Percentiles rank a stretch among this genome's conserved stretches.
Evolutionary conservation across 148 eudicot species (phyloP).

Genomic region (Vaccinium vitisidaea): DNA sequence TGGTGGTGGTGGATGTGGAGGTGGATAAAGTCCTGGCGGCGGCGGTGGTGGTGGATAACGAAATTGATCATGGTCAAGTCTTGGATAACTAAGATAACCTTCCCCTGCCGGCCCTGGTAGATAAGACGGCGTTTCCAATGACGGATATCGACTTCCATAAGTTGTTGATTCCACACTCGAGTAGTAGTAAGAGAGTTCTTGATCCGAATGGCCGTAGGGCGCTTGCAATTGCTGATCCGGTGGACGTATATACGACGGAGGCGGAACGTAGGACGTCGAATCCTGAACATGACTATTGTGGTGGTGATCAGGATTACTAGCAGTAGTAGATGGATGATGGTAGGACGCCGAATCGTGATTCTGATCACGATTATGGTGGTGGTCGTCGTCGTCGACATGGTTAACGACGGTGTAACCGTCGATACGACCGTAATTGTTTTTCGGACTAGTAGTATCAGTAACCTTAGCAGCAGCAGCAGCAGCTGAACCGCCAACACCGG

Average conservation of each 20-base stretch:
- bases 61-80: not conserved
- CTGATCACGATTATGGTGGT: not conserved
- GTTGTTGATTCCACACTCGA: not conserved
- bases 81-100: not conserved
- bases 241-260: not conserved
- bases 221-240: not conserved
- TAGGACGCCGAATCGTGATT: not conserved
- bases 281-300: not conserved
- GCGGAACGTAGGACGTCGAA: not conserved
- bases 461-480: too few species aligned
- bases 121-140: not conserved
- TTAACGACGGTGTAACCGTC: not conserved
- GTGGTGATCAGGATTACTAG: not conserved
- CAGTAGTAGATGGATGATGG: not conserved
- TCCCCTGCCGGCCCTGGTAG: not conserved
- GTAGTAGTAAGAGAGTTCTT: not conserved
- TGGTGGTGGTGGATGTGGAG: not conserved
- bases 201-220: not conserved
- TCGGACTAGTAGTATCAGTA: too few species aligned
- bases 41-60: constrained; percentile 6
- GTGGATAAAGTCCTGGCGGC: not conserved
- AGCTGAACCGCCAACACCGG: not conserved
- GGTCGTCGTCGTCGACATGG: not conserved
- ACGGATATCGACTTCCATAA: not conserved
- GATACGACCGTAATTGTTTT: not conserved